These are phyloP conservation scores for Phyllostachys edulis DNA, from an alignment of 176 grass and related monocot species.

Conservation along the genomic window DNA sequence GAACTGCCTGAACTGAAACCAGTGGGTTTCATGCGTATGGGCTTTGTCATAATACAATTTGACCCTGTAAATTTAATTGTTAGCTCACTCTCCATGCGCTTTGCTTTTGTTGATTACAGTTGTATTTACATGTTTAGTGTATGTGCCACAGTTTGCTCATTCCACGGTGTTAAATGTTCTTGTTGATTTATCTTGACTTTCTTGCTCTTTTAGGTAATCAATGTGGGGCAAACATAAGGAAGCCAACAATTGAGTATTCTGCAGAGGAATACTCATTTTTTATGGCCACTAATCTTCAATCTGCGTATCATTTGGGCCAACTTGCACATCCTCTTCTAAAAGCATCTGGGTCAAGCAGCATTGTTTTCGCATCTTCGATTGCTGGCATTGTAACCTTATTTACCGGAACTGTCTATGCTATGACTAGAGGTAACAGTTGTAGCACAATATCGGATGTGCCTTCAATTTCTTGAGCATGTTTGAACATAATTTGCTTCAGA, in stretches of 20 bases:
- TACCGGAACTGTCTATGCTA: conserved; percentile 37
- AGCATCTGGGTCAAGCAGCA: conserved; percentile 59
- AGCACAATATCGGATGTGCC: background rate
- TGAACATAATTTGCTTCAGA: conserved; percentile 4
- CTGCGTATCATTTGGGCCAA: conserved; percentile 67
- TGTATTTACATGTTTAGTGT: conserved; percentile 1
- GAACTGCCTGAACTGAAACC: background rate
- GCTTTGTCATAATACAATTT: background rate
- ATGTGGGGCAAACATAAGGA: conserved; percentile 73
- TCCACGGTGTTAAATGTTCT: background rate
- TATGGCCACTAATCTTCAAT: conserved; percentile 75
- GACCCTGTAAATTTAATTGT: background rate
- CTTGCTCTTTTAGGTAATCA: conserved; percentile 49
- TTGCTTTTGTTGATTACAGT: background rate
- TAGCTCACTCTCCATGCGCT: background rate
- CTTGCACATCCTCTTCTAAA: conserved; percentile 77
- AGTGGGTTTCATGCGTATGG: background rate
- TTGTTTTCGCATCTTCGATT: conserved; percentile 72
- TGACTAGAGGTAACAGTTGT: conserved; percentile 53
- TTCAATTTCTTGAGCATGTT: background rate
- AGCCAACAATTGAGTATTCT: conserved; percentile 48
- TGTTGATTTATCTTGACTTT: background rate
- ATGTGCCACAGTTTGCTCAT: background rate
- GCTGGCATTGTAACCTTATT: conserved; percentile 15
- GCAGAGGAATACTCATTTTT: conserved; percentile 65